phyloP scores from a whole-genome alignment of 352 stramenopile species.

The Achlya hypogyna region DNA sequence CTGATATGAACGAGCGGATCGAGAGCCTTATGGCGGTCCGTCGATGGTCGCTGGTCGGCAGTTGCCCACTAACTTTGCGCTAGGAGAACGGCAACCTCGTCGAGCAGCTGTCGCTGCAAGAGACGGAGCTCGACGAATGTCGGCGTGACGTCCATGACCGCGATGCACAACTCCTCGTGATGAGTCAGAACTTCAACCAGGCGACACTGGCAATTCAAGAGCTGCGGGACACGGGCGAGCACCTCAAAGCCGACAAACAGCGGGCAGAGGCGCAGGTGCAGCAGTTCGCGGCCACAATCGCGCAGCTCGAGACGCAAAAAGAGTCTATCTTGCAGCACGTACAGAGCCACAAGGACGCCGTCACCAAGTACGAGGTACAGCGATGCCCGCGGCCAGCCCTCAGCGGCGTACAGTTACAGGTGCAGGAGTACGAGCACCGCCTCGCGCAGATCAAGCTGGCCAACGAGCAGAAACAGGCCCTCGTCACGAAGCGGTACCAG shows the following conservation, averaged over 20 bases:
- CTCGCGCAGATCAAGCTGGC: conserved; percentile 54
- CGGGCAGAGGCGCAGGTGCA: conserved; percentile 63
- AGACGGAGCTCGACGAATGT: conserved; percentile 50
- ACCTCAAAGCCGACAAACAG: conserved; percentile 46
- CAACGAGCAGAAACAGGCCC: conserved; percentile 48
- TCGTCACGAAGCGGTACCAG: conserved; percentile 52
- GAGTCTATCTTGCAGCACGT: conserved; percentile 33
- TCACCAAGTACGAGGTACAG: conserved; percentile 4
- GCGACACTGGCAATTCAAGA: conserved; percentile 57
- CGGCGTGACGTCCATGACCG: conserved; percentile 56
- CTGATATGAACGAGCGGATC: conserved; percentile 68
- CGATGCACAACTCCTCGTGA: conserved; percentile 56
- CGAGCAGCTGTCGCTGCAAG: conserved; percentile 71
- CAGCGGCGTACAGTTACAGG: conserved; percentile 20
- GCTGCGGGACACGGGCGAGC: conserved; percentile 43
- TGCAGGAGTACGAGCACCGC: conserved; percentile 50
- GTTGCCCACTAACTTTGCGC: not conserved
- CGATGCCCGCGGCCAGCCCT: no score
- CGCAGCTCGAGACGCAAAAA: conserved; percentile 52
- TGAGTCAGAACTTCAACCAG: conserved; percentile 72
- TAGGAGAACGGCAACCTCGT: conserved; percentile 75
- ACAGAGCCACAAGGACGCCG: conserved; percentile 22
- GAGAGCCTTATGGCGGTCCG: conserved; percentile 67
- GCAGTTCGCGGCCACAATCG: conserved; percentile 49
- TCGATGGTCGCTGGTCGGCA: not conserved